These are phyloP conservation scores for Hibiscus mutabilis DNA, from an alignment of 345 rosid genomes.

Conservation along the genomic window DNA sequence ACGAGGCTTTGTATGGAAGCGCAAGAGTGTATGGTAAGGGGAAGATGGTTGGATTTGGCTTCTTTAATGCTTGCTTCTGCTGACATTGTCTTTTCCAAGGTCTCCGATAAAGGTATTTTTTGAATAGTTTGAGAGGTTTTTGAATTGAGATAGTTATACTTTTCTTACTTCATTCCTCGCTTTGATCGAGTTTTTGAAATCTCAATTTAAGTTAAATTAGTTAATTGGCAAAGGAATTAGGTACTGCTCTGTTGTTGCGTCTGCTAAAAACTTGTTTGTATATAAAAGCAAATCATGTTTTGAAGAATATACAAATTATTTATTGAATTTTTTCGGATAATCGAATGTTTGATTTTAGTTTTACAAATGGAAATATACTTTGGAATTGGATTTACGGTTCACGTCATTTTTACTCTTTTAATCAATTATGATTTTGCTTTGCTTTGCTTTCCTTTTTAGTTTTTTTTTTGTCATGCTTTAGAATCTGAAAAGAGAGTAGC, in stretches of 20 bases:
- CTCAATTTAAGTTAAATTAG: background rate
- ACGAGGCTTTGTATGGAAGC: slow-evolving; percentile 74
- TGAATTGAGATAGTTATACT: background rate
- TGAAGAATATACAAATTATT: too few relatives aligned
- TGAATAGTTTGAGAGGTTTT: background rate
- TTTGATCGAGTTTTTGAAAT: background rate
- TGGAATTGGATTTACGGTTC: too few relatives aligned
- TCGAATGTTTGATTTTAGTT: background rate
- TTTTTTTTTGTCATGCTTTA: too few relatives aligned
- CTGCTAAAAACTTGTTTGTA: background rate
- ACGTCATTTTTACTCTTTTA: too few relatives aligned
- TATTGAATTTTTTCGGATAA: background rate
- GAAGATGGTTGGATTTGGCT: slow-evolving; percentile 75
- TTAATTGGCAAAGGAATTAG: too few relatives aligned
- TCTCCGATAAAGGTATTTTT: slow-evolving; percentile 77
- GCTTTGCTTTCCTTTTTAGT: too few relatives aligned
- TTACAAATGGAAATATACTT: too few relatives aligned
- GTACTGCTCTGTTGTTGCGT: too few relatives aligned
- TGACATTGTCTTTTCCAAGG: slow-evolving; percentile 73
- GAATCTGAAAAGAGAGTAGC: too few relatives aligned
- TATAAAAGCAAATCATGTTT: background rate
- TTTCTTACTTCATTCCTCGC: background rate
- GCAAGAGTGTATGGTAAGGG: slow-evolving; percentile 49
- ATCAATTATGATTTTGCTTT: too few relatives aligned
- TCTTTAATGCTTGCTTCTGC: slow-evolving; percentile 85